These are phyloP conservation scores for Penicillium desertorum DNA, from an alignment of 495 filamentous ascomycete species.

Conservation along the genomic window DNA sequence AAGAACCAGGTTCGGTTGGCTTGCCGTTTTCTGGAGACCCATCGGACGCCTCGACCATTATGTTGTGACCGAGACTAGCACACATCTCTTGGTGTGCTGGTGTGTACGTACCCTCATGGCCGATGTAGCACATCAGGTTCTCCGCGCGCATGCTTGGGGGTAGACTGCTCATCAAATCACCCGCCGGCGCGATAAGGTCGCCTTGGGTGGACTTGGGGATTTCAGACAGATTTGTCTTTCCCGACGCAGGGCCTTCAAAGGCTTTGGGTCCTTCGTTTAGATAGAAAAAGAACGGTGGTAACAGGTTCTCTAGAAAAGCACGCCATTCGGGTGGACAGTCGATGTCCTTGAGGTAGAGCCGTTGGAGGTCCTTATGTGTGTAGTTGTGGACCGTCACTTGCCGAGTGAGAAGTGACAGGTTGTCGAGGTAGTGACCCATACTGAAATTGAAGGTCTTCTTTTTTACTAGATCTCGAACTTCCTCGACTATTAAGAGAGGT, in stretches of 20 bases:
- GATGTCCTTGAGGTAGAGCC: conserved; percentile 93
- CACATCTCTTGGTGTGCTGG: conserved; percentile 98
- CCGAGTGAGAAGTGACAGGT: conserved; percentile 72
- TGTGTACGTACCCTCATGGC: conserved; percentile 96
- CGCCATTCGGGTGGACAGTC: conserved; percentile 87
- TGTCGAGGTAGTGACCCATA: conserved; percentile 82
- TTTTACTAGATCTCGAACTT: conserved; percentile 71
- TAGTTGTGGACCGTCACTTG: conserved; percentile 69
- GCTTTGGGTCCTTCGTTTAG: conserved; percentile 73
- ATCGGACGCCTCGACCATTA: conserved; percentile 89
- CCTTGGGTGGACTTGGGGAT: conserved; percentile 11
- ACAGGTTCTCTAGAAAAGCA: conserved; percentile 68
- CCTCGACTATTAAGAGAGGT: conserved; percentile 45
- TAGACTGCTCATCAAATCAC: conserved; percentile 94
- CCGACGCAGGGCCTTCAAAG: conserved; percentile 39
- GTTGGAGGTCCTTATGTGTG: conserved; percentile 67
- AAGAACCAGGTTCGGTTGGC: conserved; percentile 74
- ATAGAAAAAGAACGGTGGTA: conserved; percentile 81
- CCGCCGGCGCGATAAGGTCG: conserved; percentile 57
- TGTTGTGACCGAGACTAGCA: conserved; percentile 89
- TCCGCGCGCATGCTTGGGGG: conserved; percentile 81
- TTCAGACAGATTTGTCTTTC: neutral
- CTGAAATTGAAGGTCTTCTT: conserved; percentile 56
- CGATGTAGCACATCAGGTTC: conserved; percentile 98
- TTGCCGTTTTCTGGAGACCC: conserved; percentile 57